Evolutionary conservation across 2,329 filamentous ascomycete genomes (phyloP).

Genomic region (Byssothecium circinans): DNA sequence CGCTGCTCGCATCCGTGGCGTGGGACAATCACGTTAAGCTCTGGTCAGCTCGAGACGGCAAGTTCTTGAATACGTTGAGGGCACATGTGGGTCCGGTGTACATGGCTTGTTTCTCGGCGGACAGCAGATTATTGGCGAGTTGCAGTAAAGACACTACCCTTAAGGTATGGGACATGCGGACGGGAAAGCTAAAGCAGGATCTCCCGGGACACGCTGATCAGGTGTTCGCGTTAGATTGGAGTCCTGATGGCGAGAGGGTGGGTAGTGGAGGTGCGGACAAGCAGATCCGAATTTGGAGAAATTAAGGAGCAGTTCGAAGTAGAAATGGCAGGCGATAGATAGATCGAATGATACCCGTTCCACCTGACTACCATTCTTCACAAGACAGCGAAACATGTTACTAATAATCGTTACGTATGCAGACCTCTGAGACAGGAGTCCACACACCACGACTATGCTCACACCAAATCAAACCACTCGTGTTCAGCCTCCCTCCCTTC

Average conservation of each 20-base stretch:
- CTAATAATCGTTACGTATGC: no score
- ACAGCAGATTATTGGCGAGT: conserved; percentile 85
- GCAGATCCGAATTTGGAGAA: conserved; percentile 65
- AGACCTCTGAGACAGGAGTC: no score
- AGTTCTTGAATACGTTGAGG: conserved; percentile 82
- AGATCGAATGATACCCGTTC: background rate
- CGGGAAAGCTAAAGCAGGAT: conserved; percentile 78
- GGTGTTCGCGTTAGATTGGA: conserved; percentile 95
- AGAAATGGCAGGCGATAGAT: background rate
- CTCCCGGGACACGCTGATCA: conserved; percentile 89
- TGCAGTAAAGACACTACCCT: conserved; percentile 89
- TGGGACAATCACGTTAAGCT: conserved; percentile 96
- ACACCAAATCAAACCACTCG: conserved; percentile 12
- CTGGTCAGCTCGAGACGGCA: conserved; percentile 76
- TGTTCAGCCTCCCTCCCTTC: conserved; percentile 1
- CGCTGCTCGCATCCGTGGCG: conserved; percentile 80
- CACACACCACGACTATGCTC: background rate
- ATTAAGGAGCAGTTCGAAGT: conserved; percentile 44
- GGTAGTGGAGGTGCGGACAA: conserved; percentile 94
- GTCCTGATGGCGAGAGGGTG: conserved; percentile 83
- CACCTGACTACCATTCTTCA: background rate
- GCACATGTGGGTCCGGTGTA: conserved; percentile 93
- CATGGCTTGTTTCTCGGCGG: conserved; percentile 88
- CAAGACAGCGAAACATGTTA: no score
- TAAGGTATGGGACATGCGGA: conserved; percentile 91